Evolutionary conservation across 805 yeast genomes (phyloP).

Genomic region (Candida yuanshanica): DNA sequence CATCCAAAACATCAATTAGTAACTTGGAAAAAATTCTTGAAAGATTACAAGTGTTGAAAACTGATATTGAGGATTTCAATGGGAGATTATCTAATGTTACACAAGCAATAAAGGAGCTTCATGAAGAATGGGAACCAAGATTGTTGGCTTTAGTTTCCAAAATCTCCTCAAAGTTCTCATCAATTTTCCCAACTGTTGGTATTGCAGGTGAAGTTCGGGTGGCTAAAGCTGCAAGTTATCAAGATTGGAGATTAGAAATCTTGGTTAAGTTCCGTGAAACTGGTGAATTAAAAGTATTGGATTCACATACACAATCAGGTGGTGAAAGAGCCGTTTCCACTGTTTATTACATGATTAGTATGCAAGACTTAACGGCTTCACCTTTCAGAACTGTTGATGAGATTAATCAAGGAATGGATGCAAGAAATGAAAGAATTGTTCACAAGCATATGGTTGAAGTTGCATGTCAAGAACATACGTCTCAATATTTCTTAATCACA

Average conservation of each 20-base stretch:
- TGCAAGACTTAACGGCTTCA: conserved; percentile 81
- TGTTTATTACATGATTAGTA: conserved; percentile 79
- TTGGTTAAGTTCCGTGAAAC: conserved; percentile 80
- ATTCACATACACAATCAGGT: conserved; percentile 91
- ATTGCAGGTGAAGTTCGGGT: conserved; percentile 79
- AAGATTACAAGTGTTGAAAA: conserved; percentile 19
- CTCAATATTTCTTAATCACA: conserved; percentile 89
- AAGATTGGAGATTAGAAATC: conserved; percentile 81
- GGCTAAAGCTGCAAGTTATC: conserved; percentile 44
- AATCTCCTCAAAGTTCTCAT: conserved; percentile 61
- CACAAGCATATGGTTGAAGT: conserved; percentile 85
- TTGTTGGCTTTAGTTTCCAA: conserved; percentile 44
- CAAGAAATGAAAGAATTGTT: conserved; percentile 80
- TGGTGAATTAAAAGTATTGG: conserved; percentile 63
- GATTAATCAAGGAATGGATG: conserved; percentile 98
- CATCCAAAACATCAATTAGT: conserved; percentile 33
- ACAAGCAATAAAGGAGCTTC: conserved; percentile 33
- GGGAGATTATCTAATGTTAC: conserved; percentile 25
- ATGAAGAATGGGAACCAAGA: conserved; percentile 54
- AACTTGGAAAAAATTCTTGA: conserved; percentile 26
- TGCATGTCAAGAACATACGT: conserved; percentile 57
- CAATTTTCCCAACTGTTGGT: conserved; percentile 67
- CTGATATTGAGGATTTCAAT: conserved; percentile 19
- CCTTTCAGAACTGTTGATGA: conserved; percentile 97
- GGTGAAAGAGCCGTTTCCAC: conserved; percentile 98